A percentile compares a stretch with the other conserved stretches of the same genome.
These are phyloP conservation scores for Colletotrichum tofieldiae DNA, from an alignment of 2,329 filamentous ascomycete species.

Conservation along the genomic window DNA sequence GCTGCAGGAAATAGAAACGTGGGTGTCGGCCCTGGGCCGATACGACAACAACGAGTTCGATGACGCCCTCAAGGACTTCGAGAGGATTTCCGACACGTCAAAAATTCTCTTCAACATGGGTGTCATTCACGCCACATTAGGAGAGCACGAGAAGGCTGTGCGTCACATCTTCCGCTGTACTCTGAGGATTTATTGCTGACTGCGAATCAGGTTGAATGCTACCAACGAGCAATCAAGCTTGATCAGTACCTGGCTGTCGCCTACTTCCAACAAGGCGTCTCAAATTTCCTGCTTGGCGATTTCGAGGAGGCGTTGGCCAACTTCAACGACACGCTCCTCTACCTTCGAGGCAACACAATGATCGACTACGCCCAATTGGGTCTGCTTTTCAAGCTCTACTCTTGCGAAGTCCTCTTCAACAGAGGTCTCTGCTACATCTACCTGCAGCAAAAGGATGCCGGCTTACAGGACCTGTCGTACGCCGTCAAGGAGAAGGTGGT, in stretches of 20 bases:
- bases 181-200: slow-evolving; percentile 38
- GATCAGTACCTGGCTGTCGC: slow-evolving; percentile 97
- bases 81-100: slow-evolving; percentile 91
- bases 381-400: slow-evolving; percentile 95
- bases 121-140: slow-evolving; percentile 96
- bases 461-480: slow-evolving; percentile 91
- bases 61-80: slow-evolving; percentile 86
- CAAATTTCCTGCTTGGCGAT: slow-evolving; percentile 96
- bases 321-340: slow-evolving; percentile 97
- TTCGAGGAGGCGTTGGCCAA: slow-evolving; percentile 98
- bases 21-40: slow-evolving; percentile 90
- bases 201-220: slow-evolving; percentile 84
- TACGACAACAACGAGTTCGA: slow-evolving; percentile 99
- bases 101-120: slow-evolving; percentile 99
- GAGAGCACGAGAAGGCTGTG: slow-evolving; percentile 96
- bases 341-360: slow-evolving; percentile 94
- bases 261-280: slow-evolving; percentile 98
- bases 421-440: slow-evolving; percentile 98
- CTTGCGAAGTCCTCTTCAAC: slow-evolving; percentile 98
- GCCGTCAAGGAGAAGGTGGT: slow-evolving; percentile 97
- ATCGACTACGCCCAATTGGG: slow-evolving; percentile 98
- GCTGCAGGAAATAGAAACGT: slow-evolving; percentile 95
- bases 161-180: slow-evolving; percentile 55
- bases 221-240: slow-evolving; percentile 89
- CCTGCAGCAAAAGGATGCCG: slow-evolving; percentile 89